phyloP scores from a whole-genome alignment of 148 eudicot species.

The Heliosperma pusillum region DNA sequence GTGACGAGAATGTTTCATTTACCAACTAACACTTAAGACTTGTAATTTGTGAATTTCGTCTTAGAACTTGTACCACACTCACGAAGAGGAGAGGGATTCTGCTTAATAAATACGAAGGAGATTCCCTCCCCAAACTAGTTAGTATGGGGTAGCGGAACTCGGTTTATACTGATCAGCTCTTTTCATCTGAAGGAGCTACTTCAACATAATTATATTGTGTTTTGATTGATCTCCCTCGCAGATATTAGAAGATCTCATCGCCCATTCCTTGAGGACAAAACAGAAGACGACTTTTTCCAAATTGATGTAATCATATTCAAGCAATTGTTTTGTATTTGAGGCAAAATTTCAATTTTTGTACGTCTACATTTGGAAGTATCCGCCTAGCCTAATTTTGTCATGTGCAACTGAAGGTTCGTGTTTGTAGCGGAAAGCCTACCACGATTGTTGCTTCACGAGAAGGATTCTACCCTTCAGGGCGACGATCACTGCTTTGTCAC shows the following conservation, averaged over 20 bases:
- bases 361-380: not conserved
- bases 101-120: not conserved
- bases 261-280: slow-evolving; percentile 73
- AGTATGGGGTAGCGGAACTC: not conserved
- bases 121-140: not conserved
- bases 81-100: not conserved
- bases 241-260: slow-evolving; percentile 82
- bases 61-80: not conserved
- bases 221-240: slow-evolving; percentile 33
- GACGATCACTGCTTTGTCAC: slow-evolving; percentile 49
- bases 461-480: slow-evolving; percentile 88
- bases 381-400: slow-evolving; percentile 2
- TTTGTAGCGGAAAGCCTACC: slow-evolving; percentile 84
- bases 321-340: not conserved
- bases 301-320: slow-evolving; percentile 58
- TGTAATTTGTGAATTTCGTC: not conserved
- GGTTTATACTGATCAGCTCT: not conserved
- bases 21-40: not conserved
- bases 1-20: not conserved
- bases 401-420: slow-evolving; percentile 53
- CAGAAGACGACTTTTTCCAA: slow-evolving; percentile 78
- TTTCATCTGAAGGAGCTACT: not conserved
- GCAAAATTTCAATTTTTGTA: slow-evolving; percentile 1
- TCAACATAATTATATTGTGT: not conserved
- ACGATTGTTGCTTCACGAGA: slow-evolving; percentile 70